These are phyloP conservation scores for Colletotrichum lupini DNA, from an alignment of 2,329 filamentous ascomycete genomes.

Conservation along the genomic window DNA sequence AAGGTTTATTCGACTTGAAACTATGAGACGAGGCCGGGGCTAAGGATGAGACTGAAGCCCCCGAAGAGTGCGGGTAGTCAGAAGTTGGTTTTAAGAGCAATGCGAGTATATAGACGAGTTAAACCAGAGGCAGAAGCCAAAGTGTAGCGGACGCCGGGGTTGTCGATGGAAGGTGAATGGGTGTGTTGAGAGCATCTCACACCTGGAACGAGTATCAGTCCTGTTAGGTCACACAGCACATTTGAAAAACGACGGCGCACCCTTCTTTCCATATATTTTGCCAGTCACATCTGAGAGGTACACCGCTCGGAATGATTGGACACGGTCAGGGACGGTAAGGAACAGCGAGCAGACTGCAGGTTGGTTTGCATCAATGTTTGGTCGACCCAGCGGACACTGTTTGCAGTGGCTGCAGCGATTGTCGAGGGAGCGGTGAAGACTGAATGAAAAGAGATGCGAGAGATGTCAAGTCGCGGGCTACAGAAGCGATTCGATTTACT, in stretches of 20 bases:
- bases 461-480: background rate
- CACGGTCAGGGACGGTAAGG: background rate
- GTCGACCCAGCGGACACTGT: background rate
- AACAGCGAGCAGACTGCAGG: background rate
- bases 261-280: background rate
- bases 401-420: background rate
- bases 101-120: background rate
- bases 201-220: background rate
- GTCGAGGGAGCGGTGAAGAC: background rate
- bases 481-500: background rate
- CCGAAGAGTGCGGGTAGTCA: background rate
- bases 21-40: background rate
- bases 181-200: background rate
- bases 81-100: background rate
- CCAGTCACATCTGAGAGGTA: background rate
- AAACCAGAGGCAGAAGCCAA: background rate
- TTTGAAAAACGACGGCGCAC: background rate
- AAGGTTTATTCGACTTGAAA: background rate
- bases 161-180: background rate
- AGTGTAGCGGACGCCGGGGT: background rate
- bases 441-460: background rate
- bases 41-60: background rate
- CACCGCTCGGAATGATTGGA: background rate
- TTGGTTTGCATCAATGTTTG: background rate
- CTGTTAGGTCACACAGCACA: background rate